Evolutionary conservation across 2,329 filamentous ascomycete genomes (phyloP).

Genomic region (Colletotrichum australisinense): DNA sequence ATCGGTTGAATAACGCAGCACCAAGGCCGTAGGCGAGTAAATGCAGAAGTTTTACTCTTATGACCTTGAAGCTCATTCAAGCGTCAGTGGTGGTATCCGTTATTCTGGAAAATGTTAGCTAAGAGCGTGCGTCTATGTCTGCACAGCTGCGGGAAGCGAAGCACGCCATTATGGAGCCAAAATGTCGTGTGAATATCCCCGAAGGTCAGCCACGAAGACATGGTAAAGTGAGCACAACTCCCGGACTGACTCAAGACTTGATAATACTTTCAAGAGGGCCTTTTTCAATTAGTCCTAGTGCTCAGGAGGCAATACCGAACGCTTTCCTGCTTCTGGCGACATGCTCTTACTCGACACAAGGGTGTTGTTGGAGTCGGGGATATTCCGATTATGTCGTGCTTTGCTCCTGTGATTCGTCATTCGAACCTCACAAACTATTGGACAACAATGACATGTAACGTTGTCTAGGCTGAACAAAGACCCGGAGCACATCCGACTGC

Average conservation of each 20-base stretch:
- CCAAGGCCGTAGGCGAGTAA: not conserved
- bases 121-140: not conserved
- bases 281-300: not conserved
- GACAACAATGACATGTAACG: not conserved
- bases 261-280: not conserved
- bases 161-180: slow-evolving; percentile 29
- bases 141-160: slow-evolving; percentile 6
- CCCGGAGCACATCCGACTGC: not conserved
- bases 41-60: not conserved
- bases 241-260: not conserved
- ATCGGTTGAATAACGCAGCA: too few species aligned
- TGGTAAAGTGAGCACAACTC: not conserved
- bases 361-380: not conserved
- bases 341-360: not conserved
- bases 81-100: not conserved
- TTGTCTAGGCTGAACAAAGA: not conserved
- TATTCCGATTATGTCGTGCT: slow-evolving; percentile 29
- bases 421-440: not conserved
- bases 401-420: slow-evolving; percentile 11
- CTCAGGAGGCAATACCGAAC: not conserved
- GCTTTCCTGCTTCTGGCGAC: not conserved
- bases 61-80: not conserved
- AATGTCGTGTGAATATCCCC: slow-evolving; percentile 15
- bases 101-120: not conserved
- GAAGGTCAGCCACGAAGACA: not conserved